Evolutionary conservation across 139 green algal genomes (phyloP).

Genomic region (Tetradesmus obliquus): DNA sequence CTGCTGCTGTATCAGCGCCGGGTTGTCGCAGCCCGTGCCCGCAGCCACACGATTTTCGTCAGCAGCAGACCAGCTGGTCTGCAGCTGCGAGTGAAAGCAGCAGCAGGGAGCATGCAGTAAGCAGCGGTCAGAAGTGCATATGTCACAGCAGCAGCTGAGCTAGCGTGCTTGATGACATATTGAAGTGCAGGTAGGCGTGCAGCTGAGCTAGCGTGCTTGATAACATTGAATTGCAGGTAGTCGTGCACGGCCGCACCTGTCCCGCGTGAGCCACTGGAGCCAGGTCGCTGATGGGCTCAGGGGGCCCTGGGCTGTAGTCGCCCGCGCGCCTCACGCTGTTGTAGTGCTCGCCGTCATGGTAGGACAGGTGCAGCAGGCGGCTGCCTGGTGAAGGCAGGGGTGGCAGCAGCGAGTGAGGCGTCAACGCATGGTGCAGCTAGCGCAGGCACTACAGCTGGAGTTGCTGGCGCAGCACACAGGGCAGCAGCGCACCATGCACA

Average conservation of each 20-base stretch:
- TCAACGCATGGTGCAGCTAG: background rate
- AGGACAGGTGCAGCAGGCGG: slow-evolving; percentile 67
- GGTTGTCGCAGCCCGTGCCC: slow-evolving; percentile 53
- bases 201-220: background rate
- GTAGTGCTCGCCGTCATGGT: slow-evolving; percentile 80
- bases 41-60: slow-evolving; percentile 48
- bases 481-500: background rate
- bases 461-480: background rate
- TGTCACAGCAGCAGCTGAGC: background rate
- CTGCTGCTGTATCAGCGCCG: slow-evolving; percentile 17
- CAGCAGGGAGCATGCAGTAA: background rate
- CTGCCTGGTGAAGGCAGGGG: background rate
- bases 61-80: slow-evolving; percentile 1
- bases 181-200: background rate
- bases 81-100: background rate
- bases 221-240: background rate
- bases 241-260: background rate
- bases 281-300: background rate
- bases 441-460: background rate
- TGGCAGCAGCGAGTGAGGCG: background rate
- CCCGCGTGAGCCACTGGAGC: background rate
- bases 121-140: background rate
- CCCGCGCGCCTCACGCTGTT: slow-evolving; percentile 67
- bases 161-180: background rate
- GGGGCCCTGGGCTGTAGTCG: slow-evolving; percentile 52